Percentiles rank a stretch among this genome's conserved stretches.
Evolutionary conservation across 2,329 filamentous ascomycete genomes (phyloP).

Genomic region (Chaetomium sp.): DNA sequence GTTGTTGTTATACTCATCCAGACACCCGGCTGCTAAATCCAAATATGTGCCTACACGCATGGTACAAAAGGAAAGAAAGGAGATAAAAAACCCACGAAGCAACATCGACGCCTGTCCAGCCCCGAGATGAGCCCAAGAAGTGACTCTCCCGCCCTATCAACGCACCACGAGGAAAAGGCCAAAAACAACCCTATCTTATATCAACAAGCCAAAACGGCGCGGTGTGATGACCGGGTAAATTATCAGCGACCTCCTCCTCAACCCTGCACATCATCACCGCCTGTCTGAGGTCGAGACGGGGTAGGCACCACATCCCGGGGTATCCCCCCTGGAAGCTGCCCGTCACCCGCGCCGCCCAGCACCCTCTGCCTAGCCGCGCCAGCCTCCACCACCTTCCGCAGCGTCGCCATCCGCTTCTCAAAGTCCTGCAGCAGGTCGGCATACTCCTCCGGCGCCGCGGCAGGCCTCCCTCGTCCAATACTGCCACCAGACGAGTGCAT

Average conservation of each 20-base stretch:
- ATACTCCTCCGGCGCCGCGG: conserved; percentile 49
- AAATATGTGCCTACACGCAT: neutral
- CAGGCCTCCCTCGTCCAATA: conserved; percentile 39
- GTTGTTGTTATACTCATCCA: neutral
- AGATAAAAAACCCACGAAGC: neutral
- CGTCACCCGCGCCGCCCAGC: conserved; percentile 5
- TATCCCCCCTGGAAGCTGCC: conserved; percentile 5
- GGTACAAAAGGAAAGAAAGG: neutral
- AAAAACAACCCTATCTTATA: neutral
- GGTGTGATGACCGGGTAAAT: no score
- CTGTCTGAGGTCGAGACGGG: neutral
- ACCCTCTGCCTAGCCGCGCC: conserved; percentile 47
- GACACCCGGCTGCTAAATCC: no score
- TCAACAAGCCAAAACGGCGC: neutral
- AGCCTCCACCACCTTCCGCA: conserved; percentile 58
- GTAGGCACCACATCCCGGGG: neutral
- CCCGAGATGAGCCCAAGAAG: no score
- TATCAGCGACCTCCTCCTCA: neutral
- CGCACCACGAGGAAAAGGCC: neutral
- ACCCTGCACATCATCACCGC: neutral
- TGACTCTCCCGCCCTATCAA: neutral
- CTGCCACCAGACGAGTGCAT: conserved; percentile 37
- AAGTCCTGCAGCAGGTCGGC: conserved; percentile 58
- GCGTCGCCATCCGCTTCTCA: conserved; percentile 56
- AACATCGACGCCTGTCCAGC: neutral